phyloP scores from a whole-genome alignment of 257 asterid genomes.

The Fraxinus quadrangulata region DNA sequence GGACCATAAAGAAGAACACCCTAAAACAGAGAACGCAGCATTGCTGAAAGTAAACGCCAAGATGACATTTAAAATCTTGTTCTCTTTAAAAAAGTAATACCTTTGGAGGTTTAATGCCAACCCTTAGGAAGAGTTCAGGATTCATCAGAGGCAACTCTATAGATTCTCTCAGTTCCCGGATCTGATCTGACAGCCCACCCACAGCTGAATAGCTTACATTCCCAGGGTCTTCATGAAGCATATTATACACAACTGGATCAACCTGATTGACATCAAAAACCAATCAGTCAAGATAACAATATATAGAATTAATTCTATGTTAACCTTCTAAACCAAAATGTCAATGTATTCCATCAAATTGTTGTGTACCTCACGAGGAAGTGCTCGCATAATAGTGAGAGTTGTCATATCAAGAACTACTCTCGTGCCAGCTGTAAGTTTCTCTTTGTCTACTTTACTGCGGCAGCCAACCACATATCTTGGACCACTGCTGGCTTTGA shows the following conservation, averaged over 20 bases:
- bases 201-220: conserved; percentile 95
- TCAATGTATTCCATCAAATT: not conserved
- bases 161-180: conserved; percentile 91
- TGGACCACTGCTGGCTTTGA: conserved; percentile 96
- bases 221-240: conserved; percentile 99
- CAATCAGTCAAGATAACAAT: not conserved
- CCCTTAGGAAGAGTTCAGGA: conserved; percentile 93
- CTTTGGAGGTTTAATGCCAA: conserved; percentile 97
- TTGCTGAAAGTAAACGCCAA: conserved; percentile 13
- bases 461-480: conserved; percentile 98
- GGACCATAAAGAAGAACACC: conserved; percentile 99
- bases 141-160: conserved; percentile 91
- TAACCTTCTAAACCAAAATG: conserved; percentile 6
- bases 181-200: conserved; percentile 95
- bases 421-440: conserved; percentile 90
- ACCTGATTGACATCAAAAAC: conserved; percentile 52
- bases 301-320: conserved; percentile 6
- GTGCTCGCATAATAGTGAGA: conserved; percentile 95
- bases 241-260: conserved; percentile 92
- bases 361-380: conserved; percentile 85
- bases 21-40: conserved; percentile 39
- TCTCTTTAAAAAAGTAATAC: conserved; percentile 27
- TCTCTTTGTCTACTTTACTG: conserved; percentile 92
- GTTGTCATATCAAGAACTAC: conserved; percentile 98
- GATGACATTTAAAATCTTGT: not conserved